Evolutionary conservation across 768 basidiomycete species (phyloP).

Genomic region (Coprinellus aureogranulatus): DNA sequence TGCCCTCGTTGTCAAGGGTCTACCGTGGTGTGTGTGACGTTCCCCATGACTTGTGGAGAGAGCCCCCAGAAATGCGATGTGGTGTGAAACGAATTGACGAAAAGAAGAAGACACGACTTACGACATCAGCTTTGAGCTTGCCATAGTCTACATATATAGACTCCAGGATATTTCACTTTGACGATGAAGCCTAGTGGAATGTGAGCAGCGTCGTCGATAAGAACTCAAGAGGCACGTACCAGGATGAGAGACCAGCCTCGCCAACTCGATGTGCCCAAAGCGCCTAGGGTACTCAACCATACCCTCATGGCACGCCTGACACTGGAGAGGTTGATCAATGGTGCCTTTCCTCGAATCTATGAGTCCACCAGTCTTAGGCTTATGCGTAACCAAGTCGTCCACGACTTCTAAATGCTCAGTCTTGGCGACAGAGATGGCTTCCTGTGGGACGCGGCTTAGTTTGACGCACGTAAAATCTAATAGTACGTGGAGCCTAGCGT

Average conservation of each 20-base stretch:
- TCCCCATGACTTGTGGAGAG: constrained; percentile 88
- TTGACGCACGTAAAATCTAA: no score
- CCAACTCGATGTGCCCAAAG: constrained; percentile 98
- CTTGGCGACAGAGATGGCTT: constrained; percentile 98
- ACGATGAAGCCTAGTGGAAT: constrained; percentile 73
- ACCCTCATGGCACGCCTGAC: constrained; percentile 99
- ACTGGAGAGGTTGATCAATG: constrained; percentile 96
- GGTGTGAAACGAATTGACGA: constrained; percentile 93
- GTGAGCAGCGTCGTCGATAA: not conserved
- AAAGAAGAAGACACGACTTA: constrained; percentile 72
- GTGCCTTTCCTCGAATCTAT: constrained; percentile 99
- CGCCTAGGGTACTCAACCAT: constrained; percentile 99
- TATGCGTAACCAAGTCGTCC: constrained; percentile 90
- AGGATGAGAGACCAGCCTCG: constrained; percentile 95
- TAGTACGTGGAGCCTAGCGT: no score
- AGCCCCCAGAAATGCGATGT: constrained; percentile 97
- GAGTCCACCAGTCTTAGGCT: constrained; percentile 88
- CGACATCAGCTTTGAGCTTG: constrained; percentile 94
- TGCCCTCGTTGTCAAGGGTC: constrained; percentile 77
- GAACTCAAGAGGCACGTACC: constrained; percentile 48
- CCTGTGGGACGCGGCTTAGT: constrained; percentile 49
- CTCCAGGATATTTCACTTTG: constrained; percentile 99
- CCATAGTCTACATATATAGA: constrained; percentile 99
- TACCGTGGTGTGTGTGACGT: constrained; percentile 86
- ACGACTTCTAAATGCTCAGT: constrained; percentile 98